These are phyloP conservation scores for Podaxis carcinomalis DNA, from an alignment of 768 basidiomycete genomes.

Conservation along the genomic window DNA sequence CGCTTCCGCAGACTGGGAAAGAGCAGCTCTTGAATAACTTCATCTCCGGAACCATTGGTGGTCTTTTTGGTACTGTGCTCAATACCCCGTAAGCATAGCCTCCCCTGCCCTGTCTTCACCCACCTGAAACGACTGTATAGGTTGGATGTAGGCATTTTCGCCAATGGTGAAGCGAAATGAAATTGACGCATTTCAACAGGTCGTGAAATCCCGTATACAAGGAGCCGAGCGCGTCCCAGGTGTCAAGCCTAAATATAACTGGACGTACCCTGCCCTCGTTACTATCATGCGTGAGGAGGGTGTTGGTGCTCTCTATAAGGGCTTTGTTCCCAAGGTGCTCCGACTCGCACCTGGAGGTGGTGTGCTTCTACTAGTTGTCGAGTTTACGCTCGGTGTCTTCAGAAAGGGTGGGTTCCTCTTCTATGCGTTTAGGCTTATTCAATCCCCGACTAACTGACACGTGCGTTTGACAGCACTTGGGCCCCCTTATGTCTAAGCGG, in stretches of 20 bases:
- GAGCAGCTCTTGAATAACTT: constrained; percentile 86
- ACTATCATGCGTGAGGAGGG: constrained; percentile 89
- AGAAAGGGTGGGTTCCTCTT: constrained; percentile 56
- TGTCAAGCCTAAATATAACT: constrained; percentile 83
- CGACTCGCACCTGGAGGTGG: constrained; percentile 95
- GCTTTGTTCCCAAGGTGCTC: constrained; percentile 93
- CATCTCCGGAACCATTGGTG: constrained; percentile 84
- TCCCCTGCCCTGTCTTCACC: not conserved
- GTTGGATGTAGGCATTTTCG: constrained; percentile 25
- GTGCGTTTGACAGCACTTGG: constrained; percentile 36
- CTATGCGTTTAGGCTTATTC: not conserved
- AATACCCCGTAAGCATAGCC: constrained; percentile 77
- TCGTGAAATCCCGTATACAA: constrained; percentile 96
- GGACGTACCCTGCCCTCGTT: constrained; percentile 87
- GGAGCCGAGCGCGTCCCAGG: constrained; percentile 61
- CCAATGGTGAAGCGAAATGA: not conserved
- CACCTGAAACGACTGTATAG: constrained; percentile 16
- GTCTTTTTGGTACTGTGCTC: constrained; percentile 81
- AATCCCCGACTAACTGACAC: not conserved
- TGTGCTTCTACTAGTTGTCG: constrained; percentile 89
- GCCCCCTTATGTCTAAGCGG: constrained; percentile 44
- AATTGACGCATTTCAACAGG: constrained; percentile 38
- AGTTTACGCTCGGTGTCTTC: constrained; percentile 76
- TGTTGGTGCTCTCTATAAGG: constrained; percentile 82
- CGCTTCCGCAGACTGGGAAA: constrained; percentile 48